phyloP scores from a whole-genome alignment of 306 rosid species.

The Corylus heterophylla region DNA sequence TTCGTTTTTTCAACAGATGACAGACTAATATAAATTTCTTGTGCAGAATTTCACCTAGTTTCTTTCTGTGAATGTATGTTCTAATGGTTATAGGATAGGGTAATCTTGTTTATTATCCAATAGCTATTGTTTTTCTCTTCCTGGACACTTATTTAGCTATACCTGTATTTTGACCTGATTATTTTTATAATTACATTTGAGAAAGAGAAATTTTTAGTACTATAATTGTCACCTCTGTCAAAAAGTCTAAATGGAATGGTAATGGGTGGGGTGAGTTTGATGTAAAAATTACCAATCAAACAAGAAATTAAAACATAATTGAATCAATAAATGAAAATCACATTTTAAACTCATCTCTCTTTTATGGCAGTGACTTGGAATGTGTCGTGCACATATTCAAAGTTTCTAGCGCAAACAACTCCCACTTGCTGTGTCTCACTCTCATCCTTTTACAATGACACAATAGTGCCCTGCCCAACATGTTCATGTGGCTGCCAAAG shows the following conservation, averaged over 20 bases:
- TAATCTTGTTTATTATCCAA: neutral
- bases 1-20: neutral
- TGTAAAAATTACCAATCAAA: neutral
- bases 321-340: neutral
- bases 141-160: neutral
- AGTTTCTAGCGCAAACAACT: slow-evolving; percentile 68
- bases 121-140: neutral
- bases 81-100: neutral
- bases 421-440: slow-evolving; percentile 91
- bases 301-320: neutral
- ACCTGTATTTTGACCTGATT: neutral
- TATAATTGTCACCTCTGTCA: neutral
- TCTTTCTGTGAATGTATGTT: neutral
- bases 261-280: neutral
- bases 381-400: slow-evolving; percentile 83
- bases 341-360: slow-evolving; percentile 10
- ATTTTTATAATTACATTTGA: neutral
- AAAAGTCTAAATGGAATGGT: neutral
- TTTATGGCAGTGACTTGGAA: slow-evolving; percentile 89
- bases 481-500: slow-evolving; percentile 81
- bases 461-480: slow-evolving; percentile 69
- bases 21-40: neutral
- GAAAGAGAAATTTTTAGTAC: neutral
- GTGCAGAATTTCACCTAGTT: neutral
- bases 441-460: slow-evolving; percentile 81